phyloP scores from a whole-genome alignment of 73 alveolate genomes.

The Uronychia binucleata region DNA sequence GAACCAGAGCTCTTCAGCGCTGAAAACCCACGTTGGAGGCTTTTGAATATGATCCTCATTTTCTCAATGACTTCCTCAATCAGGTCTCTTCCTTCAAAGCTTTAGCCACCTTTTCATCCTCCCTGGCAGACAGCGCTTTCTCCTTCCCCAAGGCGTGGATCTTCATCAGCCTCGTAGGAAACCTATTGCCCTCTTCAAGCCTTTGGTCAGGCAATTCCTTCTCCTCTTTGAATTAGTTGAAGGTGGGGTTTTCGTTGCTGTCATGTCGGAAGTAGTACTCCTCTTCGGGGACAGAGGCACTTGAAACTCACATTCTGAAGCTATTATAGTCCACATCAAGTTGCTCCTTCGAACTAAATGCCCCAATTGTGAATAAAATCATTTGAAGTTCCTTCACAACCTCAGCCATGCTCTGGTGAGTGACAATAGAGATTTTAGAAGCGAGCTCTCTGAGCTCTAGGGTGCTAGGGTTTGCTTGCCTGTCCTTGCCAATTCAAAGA shows the following conservation, averaged over 20 bases:
- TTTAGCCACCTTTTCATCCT: neutral
- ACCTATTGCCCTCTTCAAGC: neutral
- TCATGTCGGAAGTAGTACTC: constrained; percentile 58
- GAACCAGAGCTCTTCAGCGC: neutral
- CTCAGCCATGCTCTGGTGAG: no score
- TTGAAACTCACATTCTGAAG: constrained; percentile 40
- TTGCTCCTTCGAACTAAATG: neutral
- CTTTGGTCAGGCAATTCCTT: neutral
- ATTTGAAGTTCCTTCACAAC: no score
- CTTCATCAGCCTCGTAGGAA: neutral
- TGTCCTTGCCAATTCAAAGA: neutral
- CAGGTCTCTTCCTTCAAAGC: neutral
- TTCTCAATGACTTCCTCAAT: neutral
- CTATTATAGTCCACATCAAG: neutral
- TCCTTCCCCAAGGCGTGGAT: neutral
- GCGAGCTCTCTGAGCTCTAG: no score
- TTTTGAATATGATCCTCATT: neutral
- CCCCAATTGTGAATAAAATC: no score
- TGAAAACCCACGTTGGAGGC: neutral
- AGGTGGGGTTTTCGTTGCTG: constrained; percentile 27
- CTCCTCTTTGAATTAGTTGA: constrained; percentile 18
- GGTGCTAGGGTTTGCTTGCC: neutral
- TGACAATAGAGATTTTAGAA: no score
- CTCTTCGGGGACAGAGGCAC: constrained; percentile 19
- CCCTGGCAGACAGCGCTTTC: neutral